A percentile compares a stretch with the other conserved stretches of the same genome.
Evolutionary conservation across 2,329 filamentous ascomycete species (phyloP).

Genomic region (Cladophialophora yegresii): DNA sequence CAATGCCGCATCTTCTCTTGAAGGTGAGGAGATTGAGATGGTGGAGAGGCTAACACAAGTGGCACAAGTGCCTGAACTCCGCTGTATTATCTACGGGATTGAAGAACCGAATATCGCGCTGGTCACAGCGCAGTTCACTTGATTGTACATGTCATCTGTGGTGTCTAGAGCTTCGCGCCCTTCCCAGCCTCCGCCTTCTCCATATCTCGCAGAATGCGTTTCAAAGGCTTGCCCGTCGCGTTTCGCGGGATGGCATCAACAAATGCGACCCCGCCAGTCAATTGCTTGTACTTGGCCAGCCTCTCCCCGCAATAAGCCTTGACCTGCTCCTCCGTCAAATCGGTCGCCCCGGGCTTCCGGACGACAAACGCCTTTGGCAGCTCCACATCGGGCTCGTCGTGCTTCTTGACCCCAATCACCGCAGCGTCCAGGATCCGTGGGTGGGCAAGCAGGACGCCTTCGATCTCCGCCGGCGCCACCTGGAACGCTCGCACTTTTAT

Average conservation of each 20-base stretch:
- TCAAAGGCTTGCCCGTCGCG: conserved; percentile 52
- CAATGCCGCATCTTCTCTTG: conserved; percentile 41
- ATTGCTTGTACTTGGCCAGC: conserved; percentile 65
- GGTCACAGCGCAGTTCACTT: not conserved
- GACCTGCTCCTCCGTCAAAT: conserved; percentile 46
- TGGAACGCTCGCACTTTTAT: conserved; percentile 45
- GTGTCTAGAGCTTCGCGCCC: not conserved
- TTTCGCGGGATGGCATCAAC: conserved; percentile 54
- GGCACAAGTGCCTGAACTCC: not conserved
- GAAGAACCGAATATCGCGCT: not conserved
- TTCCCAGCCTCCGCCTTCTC: conserved; percentile 14
- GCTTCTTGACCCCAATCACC: conserved; percentile 51
- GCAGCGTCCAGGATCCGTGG: conserved; percentile 50
- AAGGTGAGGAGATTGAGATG: conserved; percentile 31
- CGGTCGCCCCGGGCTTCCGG: conserved; percentile 44
- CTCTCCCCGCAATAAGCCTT: conserved; percentile 44
- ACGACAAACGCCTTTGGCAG: conserved; percentile 49
- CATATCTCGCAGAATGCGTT: conserved; percentile 28
- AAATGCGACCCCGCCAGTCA: conserved; percentile 53
- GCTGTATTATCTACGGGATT: not conserved
- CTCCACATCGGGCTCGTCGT: conserved; percentile 34
- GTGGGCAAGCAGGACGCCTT: conserved; percentile 49
- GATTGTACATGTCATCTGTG: not conserved
- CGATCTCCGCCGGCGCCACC: conserved; percentile 53
- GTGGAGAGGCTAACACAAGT: not conserved